Evolutionary conservation across 2,329 filamentous ascomycete species (phyloP).

Genomic region (Botryotinia narcissicola): DNA sequence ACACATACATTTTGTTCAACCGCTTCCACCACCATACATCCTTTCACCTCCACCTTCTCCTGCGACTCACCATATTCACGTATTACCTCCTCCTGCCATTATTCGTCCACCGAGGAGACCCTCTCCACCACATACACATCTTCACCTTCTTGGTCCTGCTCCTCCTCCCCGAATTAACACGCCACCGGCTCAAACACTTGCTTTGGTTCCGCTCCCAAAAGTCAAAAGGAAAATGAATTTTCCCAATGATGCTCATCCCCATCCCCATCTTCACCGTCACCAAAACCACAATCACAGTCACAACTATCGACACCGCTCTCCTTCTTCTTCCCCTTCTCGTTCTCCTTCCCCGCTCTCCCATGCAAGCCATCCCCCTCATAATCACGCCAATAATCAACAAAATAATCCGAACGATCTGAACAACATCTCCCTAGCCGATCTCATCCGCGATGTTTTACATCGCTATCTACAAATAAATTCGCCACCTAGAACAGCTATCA

Average conservation of each 20-base stretch:
- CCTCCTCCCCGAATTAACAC: not conserved
- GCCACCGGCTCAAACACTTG: not conserved
- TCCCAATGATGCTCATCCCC: not conserved
- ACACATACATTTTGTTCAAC: not conserved
- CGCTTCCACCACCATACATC: not conserved
- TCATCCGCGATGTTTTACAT: not conserved
- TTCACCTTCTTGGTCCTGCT: not conserved
- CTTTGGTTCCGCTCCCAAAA: not conserved
- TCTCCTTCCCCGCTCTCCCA: not conserved
- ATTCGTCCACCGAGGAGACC: not conserved
- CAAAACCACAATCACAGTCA: not conserved
- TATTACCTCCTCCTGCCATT: not conserved
- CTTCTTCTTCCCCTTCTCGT: not conserved
- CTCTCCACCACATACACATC: not conserved
- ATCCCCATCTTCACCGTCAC: not conserved
- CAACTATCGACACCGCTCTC: not conserved
- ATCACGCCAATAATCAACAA: not conserved
- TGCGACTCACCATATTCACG: not conserved
- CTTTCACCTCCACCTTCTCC: not conserved
- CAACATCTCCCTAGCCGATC: not conserved
- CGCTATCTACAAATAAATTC: slow-evolving; percentile 6
- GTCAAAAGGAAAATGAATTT: not conserved
- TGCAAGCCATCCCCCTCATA: not conserved
- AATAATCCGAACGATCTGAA: not conserved
- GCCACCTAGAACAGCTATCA: not conserved